Percentiles rank a stretch among this genome's conserved stretches.
These are phyloP conservation scores for Chaetomiaceae sp. DNA, from an alignment of 2,329 filamentous ascomycete species.

Conservation along the genomic window DNA sequence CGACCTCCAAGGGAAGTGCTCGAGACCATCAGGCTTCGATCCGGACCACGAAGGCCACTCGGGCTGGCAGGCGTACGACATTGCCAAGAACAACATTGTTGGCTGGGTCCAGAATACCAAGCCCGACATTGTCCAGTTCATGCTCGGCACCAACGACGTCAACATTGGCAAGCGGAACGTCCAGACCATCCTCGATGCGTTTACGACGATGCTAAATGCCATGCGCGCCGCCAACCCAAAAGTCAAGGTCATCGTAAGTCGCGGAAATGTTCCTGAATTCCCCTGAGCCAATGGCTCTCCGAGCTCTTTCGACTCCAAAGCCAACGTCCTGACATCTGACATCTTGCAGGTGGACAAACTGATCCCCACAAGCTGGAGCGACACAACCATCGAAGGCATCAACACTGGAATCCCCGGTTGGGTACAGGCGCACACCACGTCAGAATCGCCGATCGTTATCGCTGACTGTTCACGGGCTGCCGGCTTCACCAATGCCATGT, in stretches of 20 bases:
- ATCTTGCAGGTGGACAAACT: conserved; percentile 35
- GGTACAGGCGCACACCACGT: conserved; percentile 33
- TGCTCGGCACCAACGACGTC: conserved; percentile 44
- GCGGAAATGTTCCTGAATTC: neutral
- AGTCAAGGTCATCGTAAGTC: conserved; percentile 34
- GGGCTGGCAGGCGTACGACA: conserved; percentile 39
- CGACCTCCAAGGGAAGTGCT: conserved; percentile 34
- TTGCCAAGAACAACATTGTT: conserved; percentile 37
- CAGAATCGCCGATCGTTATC: conserved; percentile 36
- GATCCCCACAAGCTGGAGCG: conserved; percentile 35
- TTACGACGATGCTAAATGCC: conserved; percentile 35
- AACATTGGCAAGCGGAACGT: conserved; percentile 29
- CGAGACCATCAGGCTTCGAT: conserved; percentile 32
- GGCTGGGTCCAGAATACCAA: conserved; percentile 35
- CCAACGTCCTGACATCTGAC: too few relatives aligned
- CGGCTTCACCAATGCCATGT: conserved; percentile 31
- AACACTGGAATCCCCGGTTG: conserved; percentile 36
- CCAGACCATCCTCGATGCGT: conserved; percentile 35
- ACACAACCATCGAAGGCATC: conserved; percentile 28
- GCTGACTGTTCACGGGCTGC: conserved; percentile 33
- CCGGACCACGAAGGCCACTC: conserved; percentile 41
- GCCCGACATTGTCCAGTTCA: conserved; percentile 41
- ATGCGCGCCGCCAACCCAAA: conserved; percentile 35
- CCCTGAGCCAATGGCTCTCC: conserved; percentile 11
- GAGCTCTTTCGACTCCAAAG: too few relatives aligned